Base-by-base conservation (phyloP, 2,329 filamentous ascomycete species). In the Helotiales sp. region DNA sequence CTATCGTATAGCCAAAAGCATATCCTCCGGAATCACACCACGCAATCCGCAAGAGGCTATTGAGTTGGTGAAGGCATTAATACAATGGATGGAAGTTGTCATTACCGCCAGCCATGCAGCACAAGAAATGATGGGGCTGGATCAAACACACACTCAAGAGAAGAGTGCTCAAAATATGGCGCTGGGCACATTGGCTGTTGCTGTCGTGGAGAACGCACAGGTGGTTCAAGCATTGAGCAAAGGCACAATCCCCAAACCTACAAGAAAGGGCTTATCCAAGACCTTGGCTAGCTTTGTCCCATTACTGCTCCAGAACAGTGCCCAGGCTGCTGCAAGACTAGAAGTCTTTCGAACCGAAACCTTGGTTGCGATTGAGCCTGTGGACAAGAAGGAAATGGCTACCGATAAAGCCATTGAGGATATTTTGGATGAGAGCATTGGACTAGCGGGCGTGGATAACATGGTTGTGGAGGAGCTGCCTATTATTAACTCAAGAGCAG, bases 401-500 rank as follows among this genome's bases (percentile, higher is more conserved):
- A 75, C 75, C 2, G 78, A 78, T 60, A 76, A 78, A 12, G 77
- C 79, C 22, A 81, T 86, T 61, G 79, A 85, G 57, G 81, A 85
- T 44, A 72, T 86, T 31, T 72, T 86, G 24, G 82, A 85, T 66
- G 80, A 82, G 22, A 76, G 79, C 4, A 76, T 86, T 55, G 82
- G 78, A 4, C 76, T 86, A 55, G 81, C 77, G 36, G 81, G 63
- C 5, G 65, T 70, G 47, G 69, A 72, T 12, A 67, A 58, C 54
- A 66, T 72, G 52, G 66, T 75, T 58, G 74, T 86, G 9, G 76
- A 82, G 25, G 90, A 96, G 50, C 75, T 93, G 9, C 88, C 89
- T 3, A 77, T 85, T 29, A 78, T 87, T 48, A 91, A 90, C 64
- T 90, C 91, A 3, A 83, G 91, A 71, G 89, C 90, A 52, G 92